phyloP scores from a whole-genome alignment of 371 early-diverging fungal species.

The Haplosporangium sp. region DNA sequence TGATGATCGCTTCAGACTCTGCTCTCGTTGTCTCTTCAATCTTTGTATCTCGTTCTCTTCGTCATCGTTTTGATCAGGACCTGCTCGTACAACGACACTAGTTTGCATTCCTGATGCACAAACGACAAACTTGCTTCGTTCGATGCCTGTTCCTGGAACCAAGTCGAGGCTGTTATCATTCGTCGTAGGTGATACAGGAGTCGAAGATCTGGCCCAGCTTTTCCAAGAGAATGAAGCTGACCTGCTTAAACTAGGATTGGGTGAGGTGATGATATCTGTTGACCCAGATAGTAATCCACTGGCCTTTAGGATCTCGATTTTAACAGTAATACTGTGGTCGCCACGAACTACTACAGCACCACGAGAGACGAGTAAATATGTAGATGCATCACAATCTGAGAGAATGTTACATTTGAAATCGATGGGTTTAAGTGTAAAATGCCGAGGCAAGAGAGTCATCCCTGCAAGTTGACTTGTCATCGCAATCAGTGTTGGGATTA shows the following conservation, averaged over 20 bases:
- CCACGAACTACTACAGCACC: conserved; percentile 52
- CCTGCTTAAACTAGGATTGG: not conserved
- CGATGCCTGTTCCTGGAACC: conserved; percentile 52
- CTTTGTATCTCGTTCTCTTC: conserved; percentile 37
- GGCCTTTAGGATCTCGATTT: conserved; percentile 48
- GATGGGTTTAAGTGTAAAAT: conserved; percentile 53
- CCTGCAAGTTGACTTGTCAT: conserved; percentile 52
- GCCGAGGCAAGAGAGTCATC: conserved; percentile 45
- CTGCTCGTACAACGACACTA: conserved; percentile 45
- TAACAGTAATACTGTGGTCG: conserved; percentile 53
- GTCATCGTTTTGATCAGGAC: conserved; percentile 36
- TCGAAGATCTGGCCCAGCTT: conserved; percentile 20
- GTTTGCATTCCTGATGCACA: conserved; percentile 54
- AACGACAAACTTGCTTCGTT: conserved; percentile 41
- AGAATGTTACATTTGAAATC: conserved; percentile 56
- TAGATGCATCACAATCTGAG: conserved; percentile 48
- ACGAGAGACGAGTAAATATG: conserved; percentile 38
- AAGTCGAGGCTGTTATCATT: conserved; percentile 20
- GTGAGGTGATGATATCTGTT: conserved; percentile 17
- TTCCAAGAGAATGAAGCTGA: conserved; percentile 30
- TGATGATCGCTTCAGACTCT: conserved; percentile 10
- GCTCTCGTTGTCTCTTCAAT: conserved; percentile 30
- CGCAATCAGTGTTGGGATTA: conserved; percentile 48
- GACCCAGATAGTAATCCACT: conserved; percentile 41
- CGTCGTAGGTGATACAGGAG: not conserved